phyloP scores from a whole-genome alignment of 345 rosid genomes.

The Toxicodendron radicans region DNA sequence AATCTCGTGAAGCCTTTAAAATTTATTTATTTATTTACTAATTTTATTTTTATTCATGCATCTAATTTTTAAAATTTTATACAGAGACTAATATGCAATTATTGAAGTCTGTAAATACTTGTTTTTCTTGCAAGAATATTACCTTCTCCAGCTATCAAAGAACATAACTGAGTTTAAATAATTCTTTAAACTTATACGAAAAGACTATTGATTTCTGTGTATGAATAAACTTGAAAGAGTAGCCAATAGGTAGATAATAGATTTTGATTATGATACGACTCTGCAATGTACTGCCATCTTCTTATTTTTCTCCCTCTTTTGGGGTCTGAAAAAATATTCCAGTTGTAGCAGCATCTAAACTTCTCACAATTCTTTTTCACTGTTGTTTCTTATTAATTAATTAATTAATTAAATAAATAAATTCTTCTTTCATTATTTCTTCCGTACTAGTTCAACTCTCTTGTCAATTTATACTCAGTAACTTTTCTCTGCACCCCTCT shows the following conservation, averaged over 20 bases:
- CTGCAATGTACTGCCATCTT: background rate
- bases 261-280: background rate
- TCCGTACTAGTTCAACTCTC: background rate
- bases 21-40: conserved; percentile 7
- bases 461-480: conserved; percentile 17
- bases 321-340: conserved; percentile 11
- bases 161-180: background rate
- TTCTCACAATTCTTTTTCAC: conserved; percentile 20
- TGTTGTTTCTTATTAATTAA: conserved; percentile 7
- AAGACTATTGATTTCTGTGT: background rate
- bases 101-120: background rate
- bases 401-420: conserved; percentile 12
- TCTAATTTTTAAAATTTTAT: no score
- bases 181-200: background rate
- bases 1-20: conserved; percentile 31
- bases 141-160: conserved; percentile 1
- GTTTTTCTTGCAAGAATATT: background rate
- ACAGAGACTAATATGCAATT: no score
- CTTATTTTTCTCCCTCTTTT: background rate
- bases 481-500: conserved; percentile 4
- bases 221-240: no score
- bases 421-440: background rate
- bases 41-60: background rate
- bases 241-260: background rate
- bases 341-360: background rate